A percentile compares a stretch with the other conserved stretches of the same genome.
Conservation (phyloP, 1,284 basidiomycete genomes). For the Coniophora puteana region DNA sequence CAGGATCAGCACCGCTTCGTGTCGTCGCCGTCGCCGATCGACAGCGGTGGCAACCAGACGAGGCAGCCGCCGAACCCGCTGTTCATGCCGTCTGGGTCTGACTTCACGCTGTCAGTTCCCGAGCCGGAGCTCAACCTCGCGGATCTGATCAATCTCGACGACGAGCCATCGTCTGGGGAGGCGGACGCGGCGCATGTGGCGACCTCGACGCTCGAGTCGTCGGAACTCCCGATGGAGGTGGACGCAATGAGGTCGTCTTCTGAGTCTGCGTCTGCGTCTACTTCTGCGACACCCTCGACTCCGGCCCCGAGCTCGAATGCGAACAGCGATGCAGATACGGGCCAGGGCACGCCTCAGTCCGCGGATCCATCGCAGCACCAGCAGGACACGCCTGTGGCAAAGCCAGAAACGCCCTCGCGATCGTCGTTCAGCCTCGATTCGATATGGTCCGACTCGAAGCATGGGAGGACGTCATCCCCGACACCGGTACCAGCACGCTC, state of each 20-base stretch:
- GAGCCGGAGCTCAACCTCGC: conserved; percentile 70
- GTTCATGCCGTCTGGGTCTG: conserved; percentile 42
- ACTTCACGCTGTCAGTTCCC: conserved; percentile 29
- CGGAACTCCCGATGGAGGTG: conserved; percentile 7
- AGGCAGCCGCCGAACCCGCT: conserved; percentile 33
- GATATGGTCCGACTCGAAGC: conserved; percentile 55
- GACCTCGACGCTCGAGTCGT: conserved; percentile 11
- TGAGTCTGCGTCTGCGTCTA: conserved; percentile 23
- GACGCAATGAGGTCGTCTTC: too few species aligned
- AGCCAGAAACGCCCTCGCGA: conserved; percentile 38
- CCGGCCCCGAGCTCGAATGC: too few species aligned
- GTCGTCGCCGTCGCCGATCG: conserved; percentile 13
- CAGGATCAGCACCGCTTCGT: conserved; percentile 17
- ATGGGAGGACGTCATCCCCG: conserved; percentile 22
- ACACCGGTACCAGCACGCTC: conserved; percentile 17
- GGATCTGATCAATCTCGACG: conserved; percentile 77
- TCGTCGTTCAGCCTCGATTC: conserved; percentile 68
- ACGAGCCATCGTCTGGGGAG: conserved; percentile 40
- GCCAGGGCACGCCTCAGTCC: too few species aligned
- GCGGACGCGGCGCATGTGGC: conserved; percentile 15
- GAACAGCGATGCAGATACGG: not conserved
- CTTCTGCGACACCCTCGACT: conserved; percentile 45
- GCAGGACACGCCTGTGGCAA: conserved; percentile 29
- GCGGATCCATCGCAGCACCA: too few species aligned
- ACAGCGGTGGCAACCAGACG: conserved; percentile 15